Evolutionary conservation across 2,329 filamentous ascomycete species (phyloP), one percentile per base, ranked within the genome.

Genomic region (Neophaeococcomyces aloes): DNA sequence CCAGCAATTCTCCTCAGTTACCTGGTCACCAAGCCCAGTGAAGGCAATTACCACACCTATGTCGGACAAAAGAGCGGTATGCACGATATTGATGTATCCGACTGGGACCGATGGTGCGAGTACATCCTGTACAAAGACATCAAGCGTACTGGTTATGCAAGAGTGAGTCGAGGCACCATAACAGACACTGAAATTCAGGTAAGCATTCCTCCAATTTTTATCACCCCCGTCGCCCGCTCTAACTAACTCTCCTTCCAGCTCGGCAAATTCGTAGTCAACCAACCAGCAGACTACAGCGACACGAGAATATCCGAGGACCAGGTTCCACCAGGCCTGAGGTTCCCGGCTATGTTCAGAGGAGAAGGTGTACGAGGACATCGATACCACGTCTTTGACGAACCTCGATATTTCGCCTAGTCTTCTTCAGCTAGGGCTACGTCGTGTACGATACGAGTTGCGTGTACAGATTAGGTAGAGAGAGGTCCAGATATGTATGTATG

Each of bases 71-170:
- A 70, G 46, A 94, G 84, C 46, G 86, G 87, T 7, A 98, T 98
- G 91, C 80, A 85, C 57, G 91, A 98, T 58, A 91, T 98, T 38
- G 91, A 98, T 58, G 76, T 81, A 0, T 80, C 72, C 2, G 91
- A 98, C 61, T 94, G 87, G 87, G 91, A 98, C 63, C 74, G 91
- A 44, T 98, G 91, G 91, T 98, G 91, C 69, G 89, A 98, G 69
- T 98, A 98, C 64, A 95, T 98, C 53, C 69, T 98, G 19, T 98
- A 86, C 72, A 95, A 95, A 71, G 80, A 80, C 10, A 66, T 98
- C 49, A 81, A 80, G 64, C 76, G 89, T 49, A 81, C 83, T 0
- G 89, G 86, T 1, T 98, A 98, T 61, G 91, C 91, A 3, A 73
- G 91, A 42, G 81, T 98, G 41, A 89, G 83, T 56, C 75, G 91